These are phyloP conservation scores for Plasmopara muralis DNA, from an alignment of 352 stramenopile genomes.

Conservation along the genomic window DNA sequence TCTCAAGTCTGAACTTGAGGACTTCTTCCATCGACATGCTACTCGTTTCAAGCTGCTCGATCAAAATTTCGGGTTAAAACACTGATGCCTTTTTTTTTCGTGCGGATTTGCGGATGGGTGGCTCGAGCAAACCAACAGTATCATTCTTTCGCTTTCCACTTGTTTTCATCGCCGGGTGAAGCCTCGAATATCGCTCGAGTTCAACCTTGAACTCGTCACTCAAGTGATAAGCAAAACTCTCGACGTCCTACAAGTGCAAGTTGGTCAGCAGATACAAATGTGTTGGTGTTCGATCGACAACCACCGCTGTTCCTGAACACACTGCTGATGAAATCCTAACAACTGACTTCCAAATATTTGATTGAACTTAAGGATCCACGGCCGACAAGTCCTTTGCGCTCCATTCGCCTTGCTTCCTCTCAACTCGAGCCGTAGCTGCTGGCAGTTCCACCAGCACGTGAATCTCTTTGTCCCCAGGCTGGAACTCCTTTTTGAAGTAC, in stretches of 20 bases:
- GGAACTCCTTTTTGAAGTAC: neutral
- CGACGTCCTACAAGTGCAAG: conserved; percentile 2
- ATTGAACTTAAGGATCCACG: conserved; percentile 1
- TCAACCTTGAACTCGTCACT: conserved; percentile 1
- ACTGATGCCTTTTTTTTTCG: neutral
- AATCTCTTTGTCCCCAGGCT: conserved; percentile 6
- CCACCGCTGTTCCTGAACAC: conserved; percentile 1
- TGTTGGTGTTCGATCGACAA: conserved; percentile 4
- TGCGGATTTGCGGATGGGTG: neutral
- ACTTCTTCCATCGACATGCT: neutral
- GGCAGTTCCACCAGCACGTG: conserved; percentile 9
- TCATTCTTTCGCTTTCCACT: neutral
- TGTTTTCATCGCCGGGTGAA: neutral
- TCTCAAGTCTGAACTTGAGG: conserved; percentile 1
- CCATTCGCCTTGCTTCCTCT: neutral
- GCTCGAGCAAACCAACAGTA: neutral
- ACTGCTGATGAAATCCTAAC: conserved; percentile 1
- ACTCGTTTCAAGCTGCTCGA: neutral
- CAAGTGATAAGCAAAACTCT: no score
- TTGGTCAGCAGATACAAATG: conserved; percentile 7
- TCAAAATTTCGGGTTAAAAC: neutral
- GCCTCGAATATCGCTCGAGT: neutral
- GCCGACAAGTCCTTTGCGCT: neutral
- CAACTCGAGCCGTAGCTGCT: neutral
- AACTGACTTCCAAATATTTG: conserved; percentile 1